Evolutionary conservation across 2,329 filamentous ascomycete species (phyloP), one percentile per base, ranked within the genome.

Genomic region (Diatrype stigma): DNA sequence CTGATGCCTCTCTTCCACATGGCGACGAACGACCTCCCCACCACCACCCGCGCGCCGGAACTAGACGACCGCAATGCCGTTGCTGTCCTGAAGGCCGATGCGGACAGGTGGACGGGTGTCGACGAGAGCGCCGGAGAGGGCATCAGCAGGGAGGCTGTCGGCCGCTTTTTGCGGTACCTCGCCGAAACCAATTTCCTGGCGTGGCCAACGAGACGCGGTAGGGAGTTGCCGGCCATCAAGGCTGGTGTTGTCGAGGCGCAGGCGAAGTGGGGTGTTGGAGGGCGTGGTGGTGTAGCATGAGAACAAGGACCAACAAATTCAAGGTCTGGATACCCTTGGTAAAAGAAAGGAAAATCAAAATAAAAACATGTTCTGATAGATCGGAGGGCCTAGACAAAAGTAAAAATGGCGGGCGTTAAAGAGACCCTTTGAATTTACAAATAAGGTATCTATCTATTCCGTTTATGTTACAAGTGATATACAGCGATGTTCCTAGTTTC

Each of bases 1-100:
- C 76, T 93, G 3, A 80, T 88, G 70, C 87, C 87, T 0, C 78
- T 92, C 2, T 88, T 87, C 67, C 85, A 90, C 66, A 87, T 90
- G 68, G 85, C 85, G 40, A 83, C 82, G 12, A 77, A 78, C 22
- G 80, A 90, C 66, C 73, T 90, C n/a, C 86, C 86, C 0, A 76
- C 77, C 34, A 82, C 82, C 59, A 88, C 85, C 30, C 82, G 79
- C 42, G 86, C 89, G 0, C 86, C 87, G 0, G 87, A 89, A 64
- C 79, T 94, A 10, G 85, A 90, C 60, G 89, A 92, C 65, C 30
- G 62, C 49, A 90, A 94, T 62, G 82, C 89, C 0, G 76, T 80
- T 1, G 71, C 73, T 2, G 80, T 85, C 0, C 75, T 95, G 22
- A 79, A 79, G 63, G 76, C 76, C 6, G 86, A 92, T 62, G 75